phyloP scores from a whole-genome alignment of 176 grass and related monocot genomes.

The Eleusine indica region DNA sequence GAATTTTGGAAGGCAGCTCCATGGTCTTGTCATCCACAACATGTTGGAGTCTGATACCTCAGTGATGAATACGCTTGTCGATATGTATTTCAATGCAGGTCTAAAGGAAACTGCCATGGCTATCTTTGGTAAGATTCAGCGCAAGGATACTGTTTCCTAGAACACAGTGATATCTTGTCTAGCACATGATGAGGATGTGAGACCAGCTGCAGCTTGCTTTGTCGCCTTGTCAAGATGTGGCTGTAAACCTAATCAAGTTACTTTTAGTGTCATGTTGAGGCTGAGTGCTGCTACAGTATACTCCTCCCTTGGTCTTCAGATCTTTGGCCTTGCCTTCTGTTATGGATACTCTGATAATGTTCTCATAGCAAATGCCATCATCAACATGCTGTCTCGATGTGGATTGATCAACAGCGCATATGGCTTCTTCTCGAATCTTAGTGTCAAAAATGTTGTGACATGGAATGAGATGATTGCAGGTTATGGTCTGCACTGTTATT shows the following conservation, averaged over 20 bases:
- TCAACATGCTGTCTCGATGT: constrained; percentile 62
- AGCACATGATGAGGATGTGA: constrained; percentile 39
- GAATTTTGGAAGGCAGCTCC: constrained; percentile 38
- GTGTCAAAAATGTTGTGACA: constrained; percentile 41
- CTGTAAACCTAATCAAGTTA: constrained; percentile 53
- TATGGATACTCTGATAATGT: constrained; percentile 47
- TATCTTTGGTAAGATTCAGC: constrained; percentile 33
- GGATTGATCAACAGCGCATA: constrained; percentile 42
- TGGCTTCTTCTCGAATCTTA: constrained; percentile 41
- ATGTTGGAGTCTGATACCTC: constrained; percentile 41
- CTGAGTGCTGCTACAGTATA: constrained; percentile 43
- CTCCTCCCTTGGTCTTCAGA: constrained; percentile 46
- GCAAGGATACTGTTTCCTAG: constrained; percentile 61
- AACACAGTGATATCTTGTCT: constrained; percentile 54
- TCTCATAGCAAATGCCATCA: constrained; percentile 53
- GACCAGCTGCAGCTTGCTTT: constrained; percentile 34
- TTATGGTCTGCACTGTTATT: constrained; percentile 39
- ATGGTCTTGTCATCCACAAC: constrained; percentile 41
- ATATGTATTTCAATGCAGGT: constrained; percentile 57
- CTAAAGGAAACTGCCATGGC: constrained; percentile 33
- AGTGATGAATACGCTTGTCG: constrained; percentile 55
- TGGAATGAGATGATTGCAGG: constrained; percentile 68
- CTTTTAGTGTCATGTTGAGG: constrained; percentile 49
- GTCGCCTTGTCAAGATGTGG: constrained; percentile 30
- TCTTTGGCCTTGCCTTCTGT: constrained; percentile 48